phyloP scores from a whole-genome alignment of 768 basidiomycete species.

The Pluteus cervinus region DNA sequence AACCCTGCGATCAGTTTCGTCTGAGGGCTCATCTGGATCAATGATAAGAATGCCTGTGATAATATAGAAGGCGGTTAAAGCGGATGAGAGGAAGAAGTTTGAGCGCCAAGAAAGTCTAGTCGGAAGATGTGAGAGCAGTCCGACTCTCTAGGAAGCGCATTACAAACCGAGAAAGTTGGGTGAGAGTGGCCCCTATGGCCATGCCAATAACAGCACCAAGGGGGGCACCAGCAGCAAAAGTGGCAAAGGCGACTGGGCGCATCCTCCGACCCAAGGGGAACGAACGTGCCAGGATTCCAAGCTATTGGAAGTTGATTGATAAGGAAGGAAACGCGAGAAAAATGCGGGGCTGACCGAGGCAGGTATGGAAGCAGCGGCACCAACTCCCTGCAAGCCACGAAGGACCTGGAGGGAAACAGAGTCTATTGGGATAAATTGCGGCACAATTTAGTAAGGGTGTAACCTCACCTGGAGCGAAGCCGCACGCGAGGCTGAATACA shows the following conservation, averaged over 20 bases:
- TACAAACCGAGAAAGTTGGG: slow-evolving; percentile 36
- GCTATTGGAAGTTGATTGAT: slow-evolving; percentile 25
- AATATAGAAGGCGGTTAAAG: slow-evolving; percentile 45
- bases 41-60: slow-evolving; percentile 54
- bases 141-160: slow-evolving; percentile 25
- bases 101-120: slow-evolving; percentile 63
- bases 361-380: slow-evolving; percentile 70
- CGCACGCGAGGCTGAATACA: slow-evolving; percentile 57
- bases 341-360: slow-evolving; percentile 41
- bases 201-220: slow-evolving; percentile 71
- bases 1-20: slow-evolving; percentile 39
- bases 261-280: slow-evolving; percentile 50
- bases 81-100: slow-evolving; percentile 50
- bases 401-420: slow-evolving; percentile 60
- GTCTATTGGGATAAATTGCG: slow-evolving; percentile 27
- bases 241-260: slow-evolving; percentile 74
- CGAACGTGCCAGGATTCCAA: slow-evolving; percentile 77
- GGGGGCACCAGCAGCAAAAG: slow-evolving; percentile 82
- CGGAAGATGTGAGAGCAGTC: slow-evolving; percentile 66
- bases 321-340: not conserved
- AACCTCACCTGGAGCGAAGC: slow-evolving; percentile 47
- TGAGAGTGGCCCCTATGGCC: slow-evolving; percentile 66
- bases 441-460: not conserved
- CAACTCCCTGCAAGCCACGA: slow-evolving; percentile 77
- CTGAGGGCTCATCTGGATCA: slow-evolving; percentile 46